Evolutionary conservation across 169 alveolate genomes (phyloP).

Genomic region (Plasmodium vivax): DNA sequence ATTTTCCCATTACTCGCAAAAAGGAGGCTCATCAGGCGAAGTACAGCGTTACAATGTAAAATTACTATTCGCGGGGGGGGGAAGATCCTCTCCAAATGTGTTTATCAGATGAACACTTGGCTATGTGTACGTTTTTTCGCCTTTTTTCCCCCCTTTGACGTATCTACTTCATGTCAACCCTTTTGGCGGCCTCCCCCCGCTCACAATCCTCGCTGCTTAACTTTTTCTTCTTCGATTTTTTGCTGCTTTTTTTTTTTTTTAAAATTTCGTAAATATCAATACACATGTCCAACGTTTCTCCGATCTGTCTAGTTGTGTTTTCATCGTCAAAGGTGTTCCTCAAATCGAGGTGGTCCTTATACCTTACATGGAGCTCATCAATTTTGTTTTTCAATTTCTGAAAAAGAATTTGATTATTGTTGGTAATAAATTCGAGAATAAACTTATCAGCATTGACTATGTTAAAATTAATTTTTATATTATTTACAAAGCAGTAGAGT

Average conservation of each 20-base stretch:
- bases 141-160: background rate
- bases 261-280: conserved; percentile 28
- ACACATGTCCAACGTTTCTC: conserved; percentile 64
- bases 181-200: conserved; percentile 23
- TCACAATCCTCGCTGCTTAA: conserved; percentile 6
- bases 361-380: conserved; percentile 28
- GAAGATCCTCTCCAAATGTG: background rate
- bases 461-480: conserved; percentile 55
- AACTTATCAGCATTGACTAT: conserved; percentile 58
- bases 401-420: conserved; percentile 68
- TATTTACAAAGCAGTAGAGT: conserved; percentile 54
- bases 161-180: conserved; percentile 18
- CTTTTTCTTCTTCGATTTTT: conserved; percentile 17
- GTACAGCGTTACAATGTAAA: background rate
- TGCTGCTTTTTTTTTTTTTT: conserved; percentile 12
- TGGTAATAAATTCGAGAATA: conserved; percentile 53
- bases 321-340: conserved; percentile 70
- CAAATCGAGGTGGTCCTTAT: conserved; percentile 45
- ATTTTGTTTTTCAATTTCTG: conserved; percentile 62
- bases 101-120: background rate
- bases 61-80: background rate
- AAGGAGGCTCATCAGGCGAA: background rate
- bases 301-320: conserved; percentile 62
- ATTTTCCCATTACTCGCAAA: background rate
- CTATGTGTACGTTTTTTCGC: background rate